A percentile compares a stretch with the other conserved stretches of the same genome.
These are phyloP conservation scores for Coleophoma crateriformis DNA, from an alignment of 2,329 filamentous ascomycete species.

Conservation along the genomic window DNA sequence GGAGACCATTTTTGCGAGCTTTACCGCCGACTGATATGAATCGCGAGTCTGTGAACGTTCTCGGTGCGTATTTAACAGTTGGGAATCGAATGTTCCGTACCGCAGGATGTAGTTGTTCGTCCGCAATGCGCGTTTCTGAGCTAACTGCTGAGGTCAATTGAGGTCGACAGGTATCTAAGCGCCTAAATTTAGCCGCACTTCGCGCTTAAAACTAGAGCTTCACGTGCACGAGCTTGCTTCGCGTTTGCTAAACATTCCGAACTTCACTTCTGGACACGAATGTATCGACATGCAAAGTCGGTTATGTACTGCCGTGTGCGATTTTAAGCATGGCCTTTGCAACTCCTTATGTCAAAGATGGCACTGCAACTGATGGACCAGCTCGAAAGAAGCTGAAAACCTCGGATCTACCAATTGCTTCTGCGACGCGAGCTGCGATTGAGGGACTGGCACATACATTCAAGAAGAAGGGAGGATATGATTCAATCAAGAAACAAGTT, in stretches of 20 bases:
- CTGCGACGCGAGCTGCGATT: conserved; percentile 67
- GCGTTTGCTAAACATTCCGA: background rate
- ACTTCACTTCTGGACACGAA: no score
- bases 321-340: conserved; percentile 9
- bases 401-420: conserved; percentile 68
- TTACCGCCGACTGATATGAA: no score
- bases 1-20: conserved; percentile 25
- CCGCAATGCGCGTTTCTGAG: conserved; percentile 6
- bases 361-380: conserved; percentile 4
- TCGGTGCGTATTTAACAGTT: background rate
- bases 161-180: background rate
- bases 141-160: background rate
- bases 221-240: background rate
- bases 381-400: conserved; percentile 56
- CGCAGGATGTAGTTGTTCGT: conserved; percentile 3
- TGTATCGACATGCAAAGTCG: no score
- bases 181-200: background rate
- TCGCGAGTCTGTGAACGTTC: no score
- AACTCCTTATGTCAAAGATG: conserved; percentile 17
- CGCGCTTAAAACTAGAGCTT: background rate
- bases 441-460: conserved; percentile 73
- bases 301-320: background rate
- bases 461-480: conserved; percentile 83
- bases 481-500: conserved; percentile 68
- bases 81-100: background rate